Conservation (phyloP, 352 stramenopile species). For the Peronospora destructor region DNA sequence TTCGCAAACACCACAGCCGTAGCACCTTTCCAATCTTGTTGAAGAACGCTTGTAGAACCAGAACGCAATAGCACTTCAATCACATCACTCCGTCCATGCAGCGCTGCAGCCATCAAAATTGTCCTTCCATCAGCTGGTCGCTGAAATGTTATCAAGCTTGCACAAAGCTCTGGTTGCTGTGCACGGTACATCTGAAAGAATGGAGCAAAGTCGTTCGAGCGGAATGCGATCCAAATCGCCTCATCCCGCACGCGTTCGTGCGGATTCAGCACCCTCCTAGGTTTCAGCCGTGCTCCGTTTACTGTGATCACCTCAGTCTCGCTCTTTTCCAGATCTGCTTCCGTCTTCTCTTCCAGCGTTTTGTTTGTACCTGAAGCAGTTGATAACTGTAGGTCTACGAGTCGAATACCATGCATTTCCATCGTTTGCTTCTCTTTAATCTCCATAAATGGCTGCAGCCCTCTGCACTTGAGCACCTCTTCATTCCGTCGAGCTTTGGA, state of each 20-base stretch:
- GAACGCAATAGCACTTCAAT: slow-evolving; percentile 63
- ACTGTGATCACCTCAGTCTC: slow-evolving; percentile 33
- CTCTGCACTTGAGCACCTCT: slow-evolving; percentile 44
- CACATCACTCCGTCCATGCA: slow-evolving; percentile 70
- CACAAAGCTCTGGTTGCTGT: slow-evolving; percentile 32
- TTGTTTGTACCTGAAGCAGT: slow-evolving; percentile 2
- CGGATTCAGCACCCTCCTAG: slow-evolving; percentile 72
- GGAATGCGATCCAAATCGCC: slow-evolving; percentile 72
- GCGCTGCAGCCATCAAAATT: slow-evolving; percentile 68
- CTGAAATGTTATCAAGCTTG: slow-evolving; percentile 52
- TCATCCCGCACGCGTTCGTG: slow-evolving; percentile 73
- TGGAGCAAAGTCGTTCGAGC: slow-evolving; percentile 66
- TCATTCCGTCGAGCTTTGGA: slow-evolving; percentile 48
- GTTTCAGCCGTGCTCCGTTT: slow-evolving; percentile 46
- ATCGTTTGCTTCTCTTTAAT: slow-evolving; percentile 58
- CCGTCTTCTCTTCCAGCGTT: background rate
- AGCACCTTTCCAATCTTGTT: slow-evolving; percentile 54
- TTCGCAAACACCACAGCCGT: slow-evolving; percentile 55
- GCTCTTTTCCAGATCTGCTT: slow-evolving; percentile 7
- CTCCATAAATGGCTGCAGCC: slow-evolving; percentile 31
- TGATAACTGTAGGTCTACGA: slow-evolving; percentile 55
- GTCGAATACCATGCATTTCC: slow-evolving; percentile 48
- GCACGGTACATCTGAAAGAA: slow-evolving; percentile 66
- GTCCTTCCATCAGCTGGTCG: slow-evolving; percentile 65
- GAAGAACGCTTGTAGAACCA: slow-evolving; percentile 41